These are phyloP conservation scores for Phyllosticta capitalensis DNA, from an alignment of 2,329 filamentous ascomycete genomes.

Conservation along the genomic window DNA sequence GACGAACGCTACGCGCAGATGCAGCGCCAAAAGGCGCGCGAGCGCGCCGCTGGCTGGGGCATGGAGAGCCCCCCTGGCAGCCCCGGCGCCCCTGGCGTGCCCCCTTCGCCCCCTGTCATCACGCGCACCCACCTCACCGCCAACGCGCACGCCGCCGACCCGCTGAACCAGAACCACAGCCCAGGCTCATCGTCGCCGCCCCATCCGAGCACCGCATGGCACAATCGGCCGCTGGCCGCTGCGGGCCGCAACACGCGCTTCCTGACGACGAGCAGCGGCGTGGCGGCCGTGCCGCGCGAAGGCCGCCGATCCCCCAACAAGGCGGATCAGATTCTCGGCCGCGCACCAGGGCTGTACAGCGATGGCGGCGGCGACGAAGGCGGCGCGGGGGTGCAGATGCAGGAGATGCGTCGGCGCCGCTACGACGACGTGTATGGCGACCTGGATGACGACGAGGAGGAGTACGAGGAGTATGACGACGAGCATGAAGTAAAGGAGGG, in stretches of 20 bases:
- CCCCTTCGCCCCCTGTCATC: neutral
- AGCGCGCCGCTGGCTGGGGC: slow-evolving; percentile 61
- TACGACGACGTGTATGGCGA: slow-evolving; percentile 5
- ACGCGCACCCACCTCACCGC: neutral
- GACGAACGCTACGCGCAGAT: slow-evolving; percentile 29
- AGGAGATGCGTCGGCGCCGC: slow-evolving; percentile 24
- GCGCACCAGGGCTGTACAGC: slow-evolving; percentile 26
- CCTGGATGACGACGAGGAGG: slow-evolving; percentile 8
- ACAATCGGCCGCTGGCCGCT: neutral
- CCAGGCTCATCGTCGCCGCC: neutral
- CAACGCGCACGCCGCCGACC: neutral
- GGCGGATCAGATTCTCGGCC: slow-evolving; percentile 33
- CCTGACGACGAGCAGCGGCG: slow-evolving; percentile 25
- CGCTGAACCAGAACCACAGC: neutral
- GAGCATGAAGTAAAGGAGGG: slow-evolving; percentile 13
- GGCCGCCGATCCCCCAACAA: slow-evolving; percentile 30
- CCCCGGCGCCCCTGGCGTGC: neutral
- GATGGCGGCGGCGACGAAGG: slow-evolving; percentile 18
- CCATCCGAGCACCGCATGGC: neutral
- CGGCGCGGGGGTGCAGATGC: slow-evolving; percentile 26
- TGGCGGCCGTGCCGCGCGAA: slow-evolving; percentile 22
- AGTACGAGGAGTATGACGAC: slow-evolving; percentile 27
- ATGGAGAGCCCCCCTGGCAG: slow-evolving; percentile 16
- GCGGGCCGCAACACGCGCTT: slow-evolving; percentile 19
- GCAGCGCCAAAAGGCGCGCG: slow-evolving; percentile 49